Base-by-base conservation (phyloP, 1,284 basidiomycete genomes). In the Rhodotorula sp. region DNA sequence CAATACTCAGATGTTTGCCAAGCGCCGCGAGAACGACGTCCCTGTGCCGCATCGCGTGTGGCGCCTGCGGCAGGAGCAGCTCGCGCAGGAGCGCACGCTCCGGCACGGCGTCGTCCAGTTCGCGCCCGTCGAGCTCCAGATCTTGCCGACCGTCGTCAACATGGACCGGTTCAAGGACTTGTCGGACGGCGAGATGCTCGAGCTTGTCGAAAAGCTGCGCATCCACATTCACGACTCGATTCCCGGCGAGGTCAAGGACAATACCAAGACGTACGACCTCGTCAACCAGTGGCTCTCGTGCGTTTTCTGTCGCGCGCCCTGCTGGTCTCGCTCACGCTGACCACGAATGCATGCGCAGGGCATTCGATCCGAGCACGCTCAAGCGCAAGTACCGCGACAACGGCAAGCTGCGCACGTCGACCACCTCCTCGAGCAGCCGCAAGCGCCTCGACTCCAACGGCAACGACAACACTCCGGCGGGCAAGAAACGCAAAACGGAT, bases 191-290 rank as follows among this genome's bases (percentile, higher is more conserved):
- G 57, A 62, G 3, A 13, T 71, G 8, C 61, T 71, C 44, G 66
- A 71, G 46, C n/a, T 71, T 8, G 57, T 71, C 42, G 53, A 67
- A 27, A 23, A 21, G 12, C 7, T 61, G 10, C 23, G 70, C 25
- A 13, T 56, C 2, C 25, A 56, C 42, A 25, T 71, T 2, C 60
- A 58, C 42, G 7, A 17, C 14, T 46, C 1, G 42, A 50, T 55
- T n/a, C 13, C 56, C 48, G 50, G 52, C 50, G 66, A 67, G 52
- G 56, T 71, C 53, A 71, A 71, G 57, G 70, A 67, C 65, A 71
- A 71, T 49, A 14, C 13, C 21, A 57, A 57, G 52, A 52, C 64
- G 12, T 67, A 55, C 27, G 58, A 67, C 10, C n/a, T 10, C 9
- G 16, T 64, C 46, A 71, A 60, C 42, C 13, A 16, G 3, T 71